A percentile compares a stretch with the other conserved stretches of the same genome.
phyloP scores from a whole-genome alignment of 2,329 filamentous ascomycete species.

The Fusarium zealandicum region DNA sequence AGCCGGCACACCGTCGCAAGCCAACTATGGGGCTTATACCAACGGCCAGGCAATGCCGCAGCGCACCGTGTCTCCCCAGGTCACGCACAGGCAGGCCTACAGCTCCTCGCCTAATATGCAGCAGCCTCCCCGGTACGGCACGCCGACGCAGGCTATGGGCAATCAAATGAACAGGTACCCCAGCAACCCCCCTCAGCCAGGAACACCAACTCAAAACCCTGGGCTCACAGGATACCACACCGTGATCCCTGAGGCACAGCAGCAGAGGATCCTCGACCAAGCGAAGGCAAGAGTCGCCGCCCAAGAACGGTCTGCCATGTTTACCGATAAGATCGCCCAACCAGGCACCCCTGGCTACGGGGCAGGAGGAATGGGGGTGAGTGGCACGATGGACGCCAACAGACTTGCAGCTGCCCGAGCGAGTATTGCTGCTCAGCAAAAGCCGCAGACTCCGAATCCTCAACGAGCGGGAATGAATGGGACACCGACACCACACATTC shows the following conservation, averaged over 20 bases:
- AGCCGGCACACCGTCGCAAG: constrained; percentile 47
- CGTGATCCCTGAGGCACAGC: constrained; percentile 58
- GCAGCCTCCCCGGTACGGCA: constrained; percentile 45
- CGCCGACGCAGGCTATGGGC: constrained; percentile 42
- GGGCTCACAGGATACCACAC: constrained; percentile 57
- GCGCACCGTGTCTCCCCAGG: constrained; percentile 55
- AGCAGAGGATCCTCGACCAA: constrained; percentile 60
- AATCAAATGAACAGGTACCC: constrained; percentile 46
- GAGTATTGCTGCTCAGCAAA: constrained; percentile 46
- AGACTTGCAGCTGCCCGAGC: constrained; percentile 47
- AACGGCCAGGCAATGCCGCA: constrained; percentile 54
- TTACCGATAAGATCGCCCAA: constrained; percentile 57
- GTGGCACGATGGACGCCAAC: constrained; percentile 42
- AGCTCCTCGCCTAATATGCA: constrained; percentile 51
- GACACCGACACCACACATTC: constrained; percentile 45
- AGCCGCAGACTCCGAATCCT: constrained; percentile 48
- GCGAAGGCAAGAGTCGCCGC: constrained; percentile 57
- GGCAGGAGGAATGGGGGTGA: constrained; percentile 34
- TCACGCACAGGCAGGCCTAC: constrained; percentile 48
- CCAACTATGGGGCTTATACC: constrained; percentile 48
- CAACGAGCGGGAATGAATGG: constrained; percentile 46
- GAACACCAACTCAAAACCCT: constrained; percentile 45
- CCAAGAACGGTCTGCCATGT: constrained; percentile 52
- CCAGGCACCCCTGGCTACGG: constrained; percentile 45
- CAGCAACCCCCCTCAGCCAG: constrained; percentile 43